Percentiles rank a stretch among this genome's conserved stretches.
Conservation (phyloP, 768 basidiomycete species). For the Phlebiopsis flavidoalba region DNA sequence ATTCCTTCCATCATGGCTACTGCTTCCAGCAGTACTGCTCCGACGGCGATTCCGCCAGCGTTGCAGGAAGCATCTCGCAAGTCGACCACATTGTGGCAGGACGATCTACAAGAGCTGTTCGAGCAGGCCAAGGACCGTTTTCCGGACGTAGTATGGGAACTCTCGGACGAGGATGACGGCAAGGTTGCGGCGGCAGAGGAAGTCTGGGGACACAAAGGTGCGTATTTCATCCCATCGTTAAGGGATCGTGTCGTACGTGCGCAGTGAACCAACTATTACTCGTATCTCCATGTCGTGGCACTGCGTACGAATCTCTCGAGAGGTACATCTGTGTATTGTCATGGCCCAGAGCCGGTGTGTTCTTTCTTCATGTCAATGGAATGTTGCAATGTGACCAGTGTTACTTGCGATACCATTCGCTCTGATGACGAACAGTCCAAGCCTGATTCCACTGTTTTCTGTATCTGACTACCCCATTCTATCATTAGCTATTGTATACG, state of each 20-base stretch:
- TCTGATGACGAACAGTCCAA: too few species aligned
- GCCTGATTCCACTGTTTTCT: too few species aligned
- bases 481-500: conserved; percentile 80
- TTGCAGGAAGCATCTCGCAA: conserved; percentile 61
- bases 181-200: conserved; percentile 37
- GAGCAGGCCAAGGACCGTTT: conserved; percentile 84
- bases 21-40: not conserved
- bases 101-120: conserved; percentile 75
- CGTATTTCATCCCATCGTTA: conserved; percentile 15
- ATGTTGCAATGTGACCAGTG: too few species aligned
- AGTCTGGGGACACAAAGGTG: conserved; percentile 96
- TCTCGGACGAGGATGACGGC: conserved; percentile 44
- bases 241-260: not conserved
- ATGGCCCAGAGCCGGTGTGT: too few species aligned
- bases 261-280: not conserved
- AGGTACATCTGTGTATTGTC: too few species aligned
- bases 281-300: not conserved
- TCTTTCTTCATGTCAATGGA: too few species aligned
- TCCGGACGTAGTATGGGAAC: conserved; percentile 95
- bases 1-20: not conserved
- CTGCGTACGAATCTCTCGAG: too few species aligned
- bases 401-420: too few species aligned
- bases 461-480: not conserved
- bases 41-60: conserved; percentile 36
- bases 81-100: conserved; percentile 74